Base-by-base conservation (phyloP, 306 rosid species). In the Sechiopsis laciniata region DNA sequence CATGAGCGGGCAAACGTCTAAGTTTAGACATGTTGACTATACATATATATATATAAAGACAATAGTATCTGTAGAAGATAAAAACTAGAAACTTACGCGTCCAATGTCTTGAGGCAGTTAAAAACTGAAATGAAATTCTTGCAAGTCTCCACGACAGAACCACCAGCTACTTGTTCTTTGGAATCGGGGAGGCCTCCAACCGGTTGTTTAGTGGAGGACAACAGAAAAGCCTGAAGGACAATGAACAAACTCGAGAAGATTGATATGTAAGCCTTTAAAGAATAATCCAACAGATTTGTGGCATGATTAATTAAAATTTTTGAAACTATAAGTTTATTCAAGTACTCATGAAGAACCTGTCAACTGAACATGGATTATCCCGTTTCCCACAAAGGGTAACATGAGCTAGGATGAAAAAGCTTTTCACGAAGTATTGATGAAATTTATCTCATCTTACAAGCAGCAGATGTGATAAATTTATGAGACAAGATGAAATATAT, bases 201-300 rank as follows among this genome's bases (percentile, higher is more conserved):
- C 37, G 37, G 37, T 32, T 32, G 37, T 32, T 32, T 32, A 32
- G 37, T 32, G 37, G 37, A 32, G 37, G 5, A 32, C 37, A 32
- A 84, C 84, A 90, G 57, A 50, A 81, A 84, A 79, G 96, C 95
- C 97, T 92, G 86, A 84, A 77, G 80, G 19, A 50, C n/a, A 29
- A 10, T 69, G 35, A 37, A 10, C 62, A 54, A 50, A 55, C 59
- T 52, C 50, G 54, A 24, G 9, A 71, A 21, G 74, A 40, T 24
- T 16, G 56, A 53, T 15, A 53, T 53, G 20, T 53, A 53, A 53
- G 2, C 56, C 56, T 53, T 53, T 15, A 53, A 53, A 16, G 19
- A 16, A 53, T 6, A 15, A 53, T 15, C 20, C 56, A 53, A 51
- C 54, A 13, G n/a, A 51, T 12, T 51, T 51, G n/a, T 16, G 20